These are phyloP conservation scores for Leccinum disarticulatum DNA, from an alignment of 768 basidiomycete genomes.

Conservation along the genomic window DNA sequence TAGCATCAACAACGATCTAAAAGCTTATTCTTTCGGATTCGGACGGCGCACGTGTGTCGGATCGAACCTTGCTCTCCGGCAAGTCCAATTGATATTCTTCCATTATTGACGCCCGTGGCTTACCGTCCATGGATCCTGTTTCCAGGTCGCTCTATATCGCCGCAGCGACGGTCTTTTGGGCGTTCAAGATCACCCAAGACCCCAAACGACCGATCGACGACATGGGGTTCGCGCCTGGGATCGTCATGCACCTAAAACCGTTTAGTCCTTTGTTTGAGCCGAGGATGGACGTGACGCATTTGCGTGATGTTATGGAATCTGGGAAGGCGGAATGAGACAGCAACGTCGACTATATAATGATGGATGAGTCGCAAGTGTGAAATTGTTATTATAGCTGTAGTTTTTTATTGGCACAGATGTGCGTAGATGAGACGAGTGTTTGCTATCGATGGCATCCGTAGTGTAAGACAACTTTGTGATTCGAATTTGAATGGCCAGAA, in stretches of 20 bases:
- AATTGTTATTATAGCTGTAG: too few relatives aligned
- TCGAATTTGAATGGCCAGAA: too few relatives aligned
- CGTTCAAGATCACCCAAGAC: conserved; percentile 53
- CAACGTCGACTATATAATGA: background rate
- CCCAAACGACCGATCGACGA: conserved; percentile 55
- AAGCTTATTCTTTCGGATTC: conserved; percentile 54
- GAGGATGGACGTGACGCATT: conserved; percentile 25
- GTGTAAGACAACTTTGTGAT: too few relatives aligned
- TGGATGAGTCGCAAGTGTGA: too few relatives aligned
- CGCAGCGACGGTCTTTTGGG: conserved; percentile 62
- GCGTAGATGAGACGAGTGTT: too few relatives aligned
- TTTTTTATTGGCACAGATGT: too few relatives aligned
- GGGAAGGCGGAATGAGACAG: background rate
- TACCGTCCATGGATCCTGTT: background rate
- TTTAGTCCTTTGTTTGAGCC: conserved; percentile 59
- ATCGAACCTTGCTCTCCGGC: conserved; percentile 27
- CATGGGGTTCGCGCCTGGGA: conserved; percentile 59
- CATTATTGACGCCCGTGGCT: background rate
- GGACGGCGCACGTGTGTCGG: conserved; percentile 39
- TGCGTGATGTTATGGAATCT: conserved; percentile 16
- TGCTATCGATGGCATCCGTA: too few relatives aligned
- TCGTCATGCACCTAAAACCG: conserved; percentile 61
- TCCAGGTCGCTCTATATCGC: conserved; percentile 63
- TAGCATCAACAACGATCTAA: conserved; percentile 53
- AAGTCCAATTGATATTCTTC: background rate